Conservation (phyloP, 176 grass and related monocot genomes). For the Rhynchospora pubera region DNA sequence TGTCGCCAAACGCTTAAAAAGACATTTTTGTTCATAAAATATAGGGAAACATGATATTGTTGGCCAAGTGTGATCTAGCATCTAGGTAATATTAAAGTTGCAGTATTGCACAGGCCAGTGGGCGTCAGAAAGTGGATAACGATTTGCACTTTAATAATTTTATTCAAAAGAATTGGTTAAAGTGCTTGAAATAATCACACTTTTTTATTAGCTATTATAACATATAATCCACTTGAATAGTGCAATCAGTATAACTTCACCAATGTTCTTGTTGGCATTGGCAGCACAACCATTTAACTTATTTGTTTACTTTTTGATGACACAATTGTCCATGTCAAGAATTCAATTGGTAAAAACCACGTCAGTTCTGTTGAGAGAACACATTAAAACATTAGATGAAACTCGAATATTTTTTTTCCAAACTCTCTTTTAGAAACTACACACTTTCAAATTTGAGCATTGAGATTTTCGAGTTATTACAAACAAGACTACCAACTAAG, state of each 20-base stretch:
- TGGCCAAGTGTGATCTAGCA: not conserved
- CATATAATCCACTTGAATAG: not conserved
- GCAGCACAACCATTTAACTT: not conserved
- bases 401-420: not conserved
- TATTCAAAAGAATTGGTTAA: too few species aligned
- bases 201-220: not conserved
- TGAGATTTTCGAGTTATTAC: slow-evolving; percentile 31
- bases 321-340: not conserved
- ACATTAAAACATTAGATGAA: not conserved
- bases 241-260: not conserved
- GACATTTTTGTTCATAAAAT: not conserved
- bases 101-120: not conserved
- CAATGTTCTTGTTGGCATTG: not conserved
- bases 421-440: slow-evolving; percentile 24
- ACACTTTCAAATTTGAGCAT: slow-evolving; percentile 22
- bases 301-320: not conserved
- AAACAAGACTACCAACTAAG: slow-evolving; percentile 38
- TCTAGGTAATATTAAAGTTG: not conserved
- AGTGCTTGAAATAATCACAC: not conserved
- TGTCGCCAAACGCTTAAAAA: not conserved
- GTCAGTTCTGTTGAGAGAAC: not conserved
- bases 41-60: not conserved
- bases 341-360: not conserved
- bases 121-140: not conserved
- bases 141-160: not conserved